A percentile compares a stretch with the other conserved stretches of the same genome.
phyloP scores from a whole-genome alignment of 192 early-diverging fungal genomes.

The Backusella mclennaniae region DNA sequence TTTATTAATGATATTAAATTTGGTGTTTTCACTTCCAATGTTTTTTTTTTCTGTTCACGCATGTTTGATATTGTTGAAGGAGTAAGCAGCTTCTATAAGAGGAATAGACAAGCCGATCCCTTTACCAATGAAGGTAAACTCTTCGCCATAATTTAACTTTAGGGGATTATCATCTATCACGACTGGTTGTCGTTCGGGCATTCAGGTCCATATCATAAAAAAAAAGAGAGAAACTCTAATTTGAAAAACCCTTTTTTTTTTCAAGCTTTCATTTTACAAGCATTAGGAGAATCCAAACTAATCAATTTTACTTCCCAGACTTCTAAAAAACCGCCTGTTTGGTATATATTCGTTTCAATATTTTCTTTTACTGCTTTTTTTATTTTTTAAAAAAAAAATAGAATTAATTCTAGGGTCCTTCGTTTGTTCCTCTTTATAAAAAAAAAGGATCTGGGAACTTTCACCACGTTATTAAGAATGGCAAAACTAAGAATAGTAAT shows the following conservation, averaged over 20 bases:
- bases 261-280: not conserved
- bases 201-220: not conserved
- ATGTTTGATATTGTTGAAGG: not conserved
- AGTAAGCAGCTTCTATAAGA: not conserved
- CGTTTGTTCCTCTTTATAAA: too few species aligned
- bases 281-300: too few species aligned
- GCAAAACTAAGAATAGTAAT: too few species aligned
- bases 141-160: not conserved
- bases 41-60: not conserved
- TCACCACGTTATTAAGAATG: too few species aligned
- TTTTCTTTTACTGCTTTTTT: too few species aligned
- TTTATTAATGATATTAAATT: not conserved
- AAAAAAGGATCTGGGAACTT: too few species aligned
- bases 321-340: too few species aligned
- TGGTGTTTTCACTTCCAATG: not conserved
- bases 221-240: not conserved
- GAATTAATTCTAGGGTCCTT: too few species aligned
- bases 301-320: too few species aligned
- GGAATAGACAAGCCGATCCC: not conserved
- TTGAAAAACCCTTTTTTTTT: not conserved
- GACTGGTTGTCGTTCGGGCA: not conserved
- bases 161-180: not conserved
- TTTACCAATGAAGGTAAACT: not conserved
- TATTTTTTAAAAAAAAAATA: too few species aligned
- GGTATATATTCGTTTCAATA: too few species aligned